Conservation (phyloP, 2,329 filamentous ascomycete genomes). For the Trichophyton mentagrophytes region DNA sequence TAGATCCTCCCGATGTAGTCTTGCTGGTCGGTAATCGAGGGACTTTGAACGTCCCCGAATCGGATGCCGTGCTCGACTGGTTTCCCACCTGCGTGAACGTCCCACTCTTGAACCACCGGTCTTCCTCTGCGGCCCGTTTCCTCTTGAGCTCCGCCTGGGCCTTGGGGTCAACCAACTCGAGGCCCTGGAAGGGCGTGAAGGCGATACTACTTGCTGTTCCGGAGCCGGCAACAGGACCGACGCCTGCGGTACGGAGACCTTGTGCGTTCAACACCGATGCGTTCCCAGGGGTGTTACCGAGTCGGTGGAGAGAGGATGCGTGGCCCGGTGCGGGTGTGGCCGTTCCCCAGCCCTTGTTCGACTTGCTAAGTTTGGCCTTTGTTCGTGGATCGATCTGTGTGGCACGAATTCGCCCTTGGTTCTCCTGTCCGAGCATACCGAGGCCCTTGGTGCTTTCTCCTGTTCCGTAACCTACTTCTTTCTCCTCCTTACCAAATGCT, state of each 20-base stretch:
- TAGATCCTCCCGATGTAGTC: constrained; percentile 43
- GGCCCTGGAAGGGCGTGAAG: constrained; percentile 86
- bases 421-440: constrained; percentile 85
- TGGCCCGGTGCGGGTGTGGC: constrained; percentile 47
- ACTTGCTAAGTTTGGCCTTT: constrained; percentile 81
- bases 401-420: constrained; percentile 77
- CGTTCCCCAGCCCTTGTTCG: constrained; percentile 87
- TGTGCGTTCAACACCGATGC: constrained; percentile 47
- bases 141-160: constrained; percentile 72
- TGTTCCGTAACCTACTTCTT: constrained; percentile 78
- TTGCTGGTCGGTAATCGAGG: constrained; percentile 62
- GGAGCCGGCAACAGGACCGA: constrained; percentile 54
- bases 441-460: constrained; percentile 76
- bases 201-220: constrained; percentile 79
- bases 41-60: constrained; percentile 54
- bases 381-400: constrained; percentile 88
- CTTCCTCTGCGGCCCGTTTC: constrained; percentile 88
- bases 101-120: constrained; percentile 94
- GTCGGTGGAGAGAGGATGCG: constrained; percentile 70
- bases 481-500: constrained; percentile 91
- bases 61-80: constrained; percentile 16
- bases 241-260: constrained; percentile 68
- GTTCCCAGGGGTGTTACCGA: constrained; percentile 51
- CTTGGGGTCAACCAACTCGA: constrained; percentile 92
- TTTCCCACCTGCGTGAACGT: constrained; percentile 76